These are phyloP conservation scores for Lactifluus hygrophoroides DNA, from an alignment of 768 basidiomycete genomes.

Conservation along the genomic window DNA sequence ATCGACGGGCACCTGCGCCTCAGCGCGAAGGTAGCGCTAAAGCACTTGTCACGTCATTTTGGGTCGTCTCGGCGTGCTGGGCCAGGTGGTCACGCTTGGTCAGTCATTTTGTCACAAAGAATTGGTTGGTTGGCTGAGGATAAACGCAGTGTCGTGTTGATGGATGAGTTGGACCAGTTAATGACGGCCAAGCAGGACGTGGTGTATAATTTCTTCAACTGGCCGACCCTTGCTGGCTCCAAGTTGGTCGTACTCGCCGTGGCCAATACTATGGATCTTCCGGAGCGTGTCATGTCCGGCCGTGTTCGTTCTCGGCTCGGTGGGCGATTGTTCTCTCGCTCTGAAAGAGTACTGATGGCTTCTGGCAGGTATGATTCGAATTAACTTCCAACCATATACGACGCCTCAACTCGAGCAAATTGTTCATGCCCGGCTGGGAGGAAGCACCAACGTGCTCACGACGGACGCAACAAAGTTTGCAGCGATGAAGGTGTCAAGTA, in stretches of 20 bases:
- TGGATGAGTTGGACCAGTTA: constrained; percentile 98
- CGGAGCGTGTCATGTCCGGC: constrained; percentile 87
- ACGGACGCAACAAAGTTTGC: constrained; percentile 77
- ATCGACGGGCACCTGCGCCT: constrained; percentile 57
- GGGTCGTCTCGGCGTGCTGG: constrained; percentile 52
- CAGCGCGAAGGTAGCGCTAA: constrained; percentile 75
- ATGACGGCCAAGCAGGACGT: constrained; percentile 96
- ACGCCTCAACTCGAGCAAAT: constrained; percentile 75
- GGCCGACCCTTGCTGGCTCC: constrained; percentile 86
- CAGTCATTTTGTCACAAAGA: constrained; percentile 24
- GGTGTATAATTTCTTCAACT: constrained; percentile 99
- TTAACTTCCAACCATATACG: constrained; percentile 87
- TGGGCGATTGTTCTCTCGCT: constrained; percentile 28
- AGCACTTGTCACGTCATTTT: constrained; percentile 72
- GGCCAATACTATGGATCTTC: constrained; percentile 97
- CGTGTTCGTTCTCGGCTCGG: constrained; percentile 89
- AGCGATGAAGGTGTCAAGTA: constrained; percentile 65
- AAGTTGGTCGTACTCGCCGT: constrained; percentile 93
- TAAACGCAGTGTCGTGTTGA: constrained; percentile 77
- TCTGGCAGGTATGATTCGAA: constrained; percentile 64
- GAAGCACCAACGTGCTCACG: constrained; percentile 46
- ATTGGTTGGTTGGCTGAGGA: constrained; percentile 5
- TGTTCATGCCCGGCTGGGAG: constrained; percentile 67
- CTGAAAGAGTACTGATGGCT: not conserved
- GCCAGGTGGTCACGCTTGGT: constrained; percentile 87